Conservation (phyloP, 225 moss, liverwort and hornwort genomes). For the Asterella californica region DNA sequence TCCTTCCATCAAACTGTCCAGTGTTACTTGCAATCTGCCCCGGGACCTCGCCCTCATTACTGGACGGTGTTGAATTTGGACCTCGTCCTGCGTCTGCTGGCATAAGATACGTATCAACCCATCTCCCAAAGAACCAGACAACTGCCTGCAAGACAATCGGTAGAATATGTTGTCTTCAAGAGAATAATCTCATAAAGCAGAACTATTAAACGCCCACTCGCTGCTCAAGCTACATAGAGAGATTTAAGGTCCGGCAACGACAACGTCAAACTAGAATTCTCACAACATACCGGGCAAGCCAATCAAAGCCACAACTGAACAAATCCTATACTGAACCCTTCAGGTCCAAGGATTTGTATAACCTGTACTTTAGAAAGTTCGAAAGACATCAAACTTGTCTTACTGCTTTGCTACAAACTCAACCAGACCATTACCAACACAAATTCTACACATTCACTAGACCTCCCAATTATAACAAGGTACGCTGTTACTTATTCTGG, state of each 20-base stretch:
- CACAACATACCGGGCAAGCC: background rate
- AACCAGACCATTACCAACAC: no score
- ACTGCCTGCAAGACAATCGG: constrained; percentile 65
- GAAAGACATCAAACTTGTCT: no score
- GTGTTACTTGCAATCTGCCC: constrained; percentile 65
- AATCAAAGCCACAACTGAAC: background rate
- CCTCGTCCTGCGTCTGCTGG: constrained; percentile 99
- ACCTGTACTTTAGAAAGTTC: no score
- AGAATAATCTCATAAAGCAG: background rate
- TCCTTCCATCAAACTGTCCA: constrained; percentile 61
- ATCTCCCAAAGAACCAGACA: constrained; percentile 99
- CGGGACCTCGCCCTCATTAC: constrained; percentile 86
- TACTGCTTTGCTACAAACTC: no score
- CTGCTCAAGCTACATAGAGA: background rate
- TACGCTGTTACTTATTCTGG: background rate
- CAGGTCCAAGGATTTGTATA: background rate
- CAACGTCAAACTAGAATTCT: background rate
- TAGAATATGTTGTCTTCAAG: constrained; percentile 17
- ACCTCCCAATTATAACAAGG: background rate
- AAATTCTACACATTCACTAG: no score
- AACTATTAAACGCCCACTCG: background rate
- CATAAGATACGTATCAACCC: constrained; percentile 99
- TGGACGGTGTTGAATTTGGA: constrained; percentile 97
- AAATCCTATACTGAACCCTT: background rate
- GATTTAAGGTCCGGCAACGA: background rate